These are phyloP conservation scores for sunflower (Helianthus annuus) DNA, from an alignment of 129 eudicot species.

Conservation along the genomic window DNA sequence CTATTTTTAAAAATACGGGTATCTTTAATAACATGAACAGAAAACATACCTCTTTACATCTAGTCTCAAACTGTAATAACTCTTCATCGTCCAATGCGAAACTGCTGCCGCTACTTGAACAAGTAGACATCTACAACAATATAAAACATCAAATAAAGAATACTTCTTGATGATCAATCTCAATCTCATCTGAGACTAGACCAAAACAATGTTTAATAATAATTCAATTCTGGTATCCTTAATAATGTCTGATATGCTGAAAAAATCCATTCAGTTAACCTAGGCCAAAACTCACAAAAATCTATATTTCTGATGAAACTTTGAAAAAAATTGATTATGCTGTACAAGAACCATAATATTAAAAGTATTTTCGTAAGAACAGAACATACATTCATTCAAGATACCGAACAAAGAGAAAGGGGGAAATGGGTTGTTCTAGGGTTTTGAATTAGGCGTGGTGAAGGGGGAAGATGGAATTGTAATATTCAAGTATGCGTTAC, in stretches of 20 bases:
- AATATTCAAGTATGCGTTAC: neutral
- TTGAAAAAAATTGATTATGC: neutral
- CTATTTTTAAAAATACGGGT: too few relatives aligned
- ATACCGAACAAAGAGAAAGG: conserved; percentile 13
- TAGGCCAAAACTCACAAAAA: conserved; percentile 10
- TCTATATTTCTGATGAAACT: neutral
- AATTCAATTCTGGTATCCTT: neutral
- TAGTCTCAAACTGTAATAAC: conserved; percentile 58
- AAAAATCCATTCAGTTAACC: neutral
- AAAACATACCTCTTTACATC: conserved; percentile 67
- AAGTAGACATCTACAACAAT: conserved; percentile 59
- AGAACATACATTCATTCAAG: conserved; percentile 17
- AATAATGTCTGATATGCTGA: too few relatives aligned
- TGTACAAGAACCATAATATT: neutral
- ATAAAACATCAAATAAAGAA: neutral
- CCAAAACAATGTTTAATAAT: neutral
- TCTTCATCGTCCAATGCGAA: conserved; percentile 52
- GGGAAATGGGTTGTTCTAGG: conserved; percentile 22
- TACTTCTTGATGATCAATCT: neutral
- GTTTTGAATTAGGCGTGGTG: conserved; percentile 16
- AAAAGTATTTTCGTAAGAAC: neutral
- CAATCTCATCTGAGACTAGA: neutral
- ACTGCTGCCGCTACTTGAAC: conserved; percentile 55
- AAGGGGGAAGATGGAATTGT: conserved; percentile 8
- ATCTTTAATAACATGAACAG: neutral